These are phyloP conservation scores for Coniochaeta hoffmannii DNA, from an alignment of 2,329 filamentous ascomycete genomes.

Conservation along the genomic window DNA sequence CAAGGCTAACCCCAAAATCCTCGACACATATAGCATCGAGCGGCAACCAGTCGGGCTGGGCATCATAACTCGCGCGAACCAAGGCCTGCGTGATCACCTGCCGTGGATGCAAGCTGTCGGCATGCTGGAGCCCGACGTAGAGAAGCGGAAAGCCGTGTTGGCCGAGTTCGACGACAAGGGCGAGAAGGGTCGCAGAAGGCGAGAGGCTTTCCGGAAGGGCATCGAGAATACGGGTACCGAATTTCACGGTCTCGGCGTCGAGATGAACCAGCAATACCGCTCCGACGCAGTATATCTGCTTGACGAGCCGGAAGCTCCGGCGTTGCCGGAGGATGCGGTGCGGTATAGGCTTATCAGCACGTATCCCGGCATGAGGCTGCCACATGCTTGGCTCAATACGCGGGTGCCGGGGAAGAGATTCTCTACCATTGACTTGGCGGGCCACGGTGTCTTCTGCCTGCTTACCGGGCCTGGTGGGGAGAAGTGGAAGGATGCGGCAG, in stretches of 20 bases:
- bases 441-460: slow-evolving; percentile 42
- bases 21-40: slow-evolving; percentile 36
- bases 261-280: slow-evolving; percentile 52
- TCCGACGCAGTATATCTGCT: slow-evolving; percentile 33
- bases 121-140: slow-evolving; percentile 27
- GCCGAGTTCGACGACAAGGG: slow-evolving; percentile 31
- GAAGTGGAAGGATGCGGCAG: slow-evolving; percentile 43
- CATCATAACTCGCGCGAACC: slow-evolving; percentile 48
- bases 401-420: slow-evolving; percentile 32
- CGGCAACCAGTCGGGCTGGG: slow-evolving; percentile 40
- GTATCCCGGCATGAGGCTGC: slow-evolving; percentile 51
- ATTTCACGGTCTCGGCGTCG: slow-evolving; percentile 48
- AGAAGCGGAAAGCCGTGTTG: slow-evolving; percentile 29
- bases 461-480: slow-evolving; percentile 49
- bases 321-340: slow-evolving; percentile 28
- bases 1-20: slow-evolving; percentile 26
- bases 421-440: slow-evolving; percentile 54
- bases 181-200: slow-evolving; percentile 26
- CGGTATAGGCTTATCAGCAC: slow-evolving; percentile 39
- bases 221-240: slow-evolving; percentile 37
- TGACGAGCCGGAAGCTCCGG: slow-evolving; percentile 27
- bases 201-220: slow-evolving; percentile 30
- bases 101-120: slow-evolving; percentile 38
- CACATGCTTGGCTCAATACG: slow-evolving; percentile 56
- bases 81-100: slow-evolving; percentile 44